A percentile compares a stretch with the other conserved stretches of the same genome.
Conservation (phyloP, 2,329 filamentous ascomycete species). For the Pseudonectria buxi region DNA sequence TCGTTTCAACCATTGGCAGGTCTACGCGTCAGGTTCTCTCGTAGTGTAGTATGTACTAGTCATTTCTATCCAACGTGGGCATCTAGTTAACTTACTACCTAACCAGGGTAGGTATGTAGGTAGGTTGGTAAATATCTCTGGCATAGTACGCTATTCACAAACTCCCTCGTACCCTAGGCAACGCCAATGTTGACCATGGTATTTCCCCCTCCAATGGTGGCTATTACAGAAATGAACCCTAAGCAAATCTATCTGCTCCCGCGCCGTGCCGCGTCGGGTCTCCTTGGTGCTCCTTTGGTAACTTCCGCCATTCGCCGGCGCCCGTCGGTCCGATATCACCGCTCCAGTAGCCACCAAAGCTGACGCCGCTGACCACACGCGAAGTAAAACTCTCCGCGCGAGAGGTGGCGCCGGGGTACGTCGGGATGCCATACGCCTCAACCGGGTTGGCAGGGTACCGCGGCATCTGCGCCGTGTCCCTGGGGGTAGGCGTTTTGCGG, state of each 20-base stretch:
- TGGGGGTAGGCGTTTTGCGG: slow-evolving; percentile 11
- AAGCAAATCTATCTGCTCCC: background rate
- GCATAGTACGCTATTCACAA: too few species aligned
- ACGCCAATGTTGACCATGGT: too few species aligned
- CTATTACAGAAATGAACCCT: too few species aligned
- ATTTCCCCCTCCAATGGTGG: too few species aligned
- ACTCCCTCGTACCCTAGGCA: too few species aligned
- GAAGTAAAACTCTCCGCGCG: slow-evolving; percentile 28
- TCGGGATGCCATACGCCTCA: slow-evolving; percentile 14
- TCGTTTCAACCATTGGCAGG: too few species aligned
- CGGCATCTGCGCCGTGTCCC: slow-evolving; percentile 14
- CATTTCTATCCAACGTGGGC: too few species aligned
- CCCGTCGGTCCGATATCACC: slow-evolving; percentile 44
- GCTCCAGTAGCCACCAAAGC: slow-evolving; percentile 34
- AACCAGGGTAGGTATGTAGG: too few species aligned
- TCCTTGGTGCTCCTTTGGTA: background rate
- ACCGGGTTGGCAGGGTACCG: slow-evolving; percentile 7
- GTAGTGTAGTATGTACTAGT: too few species aligned
- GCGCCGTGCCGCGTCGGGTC: background rate
- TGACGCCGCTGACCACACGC: slow-evolving; percentile 46
- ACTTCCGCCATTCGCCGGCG: background rate
- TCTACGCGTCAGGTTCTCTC: too few species aligned
- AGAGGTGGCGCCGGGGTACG: slow-evolving; percentile 43
- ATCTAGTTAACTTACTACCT: too few species aligned
- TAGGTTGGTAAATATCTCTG: too few species aligned